These are phyloP conservation scores for Eimeria necatrix DNA, from an alignment of 169 alveolate species.

Conservation along the genomic window DNA sequence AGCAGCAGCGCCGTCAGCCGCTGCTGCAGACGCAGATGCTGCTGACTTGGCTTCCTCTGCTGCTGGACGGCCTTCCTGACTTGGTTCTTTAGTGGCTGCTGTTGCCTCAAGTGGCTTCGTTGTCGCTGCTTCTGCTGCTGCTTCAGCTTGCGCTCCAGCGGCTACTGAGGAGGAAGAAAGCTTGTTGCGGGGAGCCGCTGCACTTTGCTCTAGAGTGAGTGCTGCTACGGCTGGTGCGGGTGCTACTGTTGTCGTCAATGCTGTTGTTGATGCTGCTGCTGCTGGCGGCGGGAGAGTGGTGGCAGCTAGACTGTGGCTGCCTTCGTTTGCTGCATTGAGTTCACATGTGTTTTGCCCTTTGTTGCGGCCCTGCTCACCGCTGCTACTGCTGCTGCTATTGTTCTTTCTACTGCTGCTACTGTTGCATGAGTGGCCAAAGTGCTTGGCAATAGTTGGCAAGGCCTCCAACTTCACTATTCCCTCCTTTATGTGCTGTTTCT, in stretches of 20 bases:
- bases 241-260: neutral
- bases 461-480: neutral
- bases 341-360: too few relatives aligned
- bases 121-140: neutral
- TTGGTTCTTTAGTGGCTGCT: neutral
- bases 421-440: neutral
- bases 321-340: neutral
- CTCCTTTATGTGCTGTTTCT: neutral
- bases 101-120: neutral
- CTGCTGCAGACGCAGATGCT: neutral
- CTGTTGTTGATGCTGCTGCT: conserved; percentile 41
- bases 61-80: neutral
- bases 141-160: neutral
- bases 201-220: neutral
- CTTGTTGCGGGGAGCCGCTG: neutral
- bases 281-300: conserved; percentile 30
- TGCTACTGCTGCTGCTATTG: conserved; percentile 10
- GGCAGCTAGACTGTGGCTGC: conserved; percentile 34
- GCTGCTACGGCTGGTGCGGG: neutral
- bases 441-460: neutral
- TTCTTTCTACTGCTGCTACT: conserved; percentile 28
- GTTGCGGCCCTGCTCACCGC: neutral
- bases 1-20: conserved; percentile 23
- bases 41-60: neutral
- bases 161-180: neutral